Conservation (phyloP, 495 filamentous ascomycete species). For the Cudoniella acicularis region DNA sequence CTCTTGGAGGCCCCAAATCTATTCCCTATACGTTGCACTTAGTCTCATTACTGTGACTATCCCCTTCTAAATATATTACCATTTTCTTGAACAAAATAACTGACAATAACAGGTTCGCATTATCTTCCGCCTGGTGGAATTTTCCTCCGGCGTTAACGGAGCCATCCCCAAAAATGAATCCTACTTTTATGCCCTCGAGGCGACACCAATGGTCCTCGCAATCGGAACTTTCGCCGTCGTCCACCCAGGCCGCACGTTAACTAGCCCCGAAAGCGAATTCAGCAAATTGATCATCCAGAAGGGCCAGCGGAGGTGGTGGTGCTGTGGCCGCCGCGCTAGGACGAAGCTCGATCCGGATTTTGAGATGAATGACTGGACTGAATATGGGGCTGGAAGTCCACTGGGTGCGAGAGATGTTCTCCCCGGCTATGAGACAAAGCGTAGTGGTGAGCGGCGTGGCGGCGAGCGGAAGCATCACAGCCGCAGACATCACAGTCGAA, state of each 20-base stretch:
- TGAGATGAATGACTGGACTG: background rate
- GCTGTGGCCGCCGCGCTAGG: background rate
- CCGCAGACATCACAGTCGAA: background rate
- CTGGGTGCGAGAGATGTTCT: background rate
- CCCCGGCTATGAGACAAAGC: background rate
- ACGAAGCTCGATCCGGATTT: background rate
- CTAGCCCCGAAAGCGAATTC: background rate
- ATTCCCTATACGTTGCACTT: background rate
- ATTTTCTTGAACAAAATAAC: background rate
- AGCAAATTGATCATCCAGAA: background rate
- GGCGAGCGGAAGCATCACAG: background rate
- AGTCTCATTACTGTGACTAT: background rate
- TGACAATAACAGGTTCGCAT: background rate
- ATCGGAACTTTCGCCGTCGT: background rate
- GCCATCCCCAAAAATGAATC: background rate
- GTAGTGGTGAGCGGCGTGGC: background rate
- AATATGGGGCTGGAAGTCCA: background rate
- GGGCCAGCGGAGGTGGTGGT: background rate
- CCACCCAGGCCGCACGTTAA: background rate
- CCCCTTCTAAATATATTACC: background rate
- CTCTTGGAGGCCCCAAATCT: background rate
- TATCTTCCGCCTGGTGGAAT: background rate
- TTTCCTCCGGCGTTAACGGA: background rate
- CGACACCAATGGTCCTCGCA: background rate
- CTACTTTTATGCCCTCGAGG: background rate